Evolutionary conservation across 305 asterid species (phyloP).

Genomic region (Fraxinus nigra): DNA sequence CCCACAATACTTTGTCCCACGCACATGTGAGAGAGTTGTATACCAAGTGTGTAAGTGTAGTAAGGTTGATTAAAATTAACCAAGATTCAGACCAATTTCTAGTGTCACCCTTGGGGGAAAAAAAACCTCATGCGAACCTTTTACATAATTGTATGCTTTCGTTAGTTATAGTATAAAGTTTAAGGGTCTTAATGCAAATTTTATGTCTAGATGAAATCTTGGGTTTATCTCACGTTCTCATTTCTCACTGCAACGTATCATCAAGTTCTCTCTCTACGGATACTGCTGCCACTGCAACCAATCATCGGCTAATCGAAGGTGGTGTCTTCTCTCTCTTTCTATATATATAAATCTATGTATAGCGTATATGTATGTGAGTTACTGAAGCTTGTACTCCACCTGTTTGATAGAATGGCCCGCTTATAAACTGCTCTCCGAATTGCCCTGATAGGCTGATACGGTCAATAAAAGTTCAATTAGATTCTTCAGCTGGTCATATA

Average conservation of each 20-base stretch:
- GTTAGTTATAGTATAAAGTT: neutral
- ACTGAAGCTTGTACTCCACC: conserved; percentile 20
- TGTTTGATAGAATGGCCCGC: conserved; percentile 46
- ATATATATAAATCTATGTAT: neutral
- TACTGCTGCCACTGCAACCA: neutral
- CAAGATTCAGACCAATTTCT: neutral
- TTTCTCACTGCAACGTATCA: conserved; percentile 14
- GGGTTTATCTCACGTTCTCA: conserved; percentile 15
- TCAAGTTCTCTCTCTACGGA: conserved; percentile 14
- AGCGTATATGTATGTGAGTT: neutral
- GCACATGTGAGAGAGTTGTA: too few species aligned
- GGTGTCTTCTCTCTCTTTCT: neutral
- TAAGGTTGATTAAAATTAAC: neutral
- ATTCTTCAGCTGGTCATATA: neutral
- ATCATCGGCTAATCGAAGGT: neutral
- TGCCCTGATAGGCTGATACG: neutral
- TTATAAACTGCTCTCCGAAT: neutral
- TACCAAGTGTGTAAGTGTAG: too few species aligned
- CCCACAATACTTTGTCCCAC: too few species aligned
- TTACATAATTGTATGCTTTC: neutral
- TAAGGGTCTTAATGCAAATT: conserved; percentile 11
- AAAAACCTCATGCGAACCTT: neutral
- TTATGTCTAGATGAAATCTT: neutral
- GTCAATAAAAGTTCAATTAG: neutral
- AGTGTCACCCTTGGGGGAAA: neutral